phyloP scores from a whole-genome alignment of 2,329 filamentous ascomycete genomes.

The Pseudogymnoascus sp. region DNA sequence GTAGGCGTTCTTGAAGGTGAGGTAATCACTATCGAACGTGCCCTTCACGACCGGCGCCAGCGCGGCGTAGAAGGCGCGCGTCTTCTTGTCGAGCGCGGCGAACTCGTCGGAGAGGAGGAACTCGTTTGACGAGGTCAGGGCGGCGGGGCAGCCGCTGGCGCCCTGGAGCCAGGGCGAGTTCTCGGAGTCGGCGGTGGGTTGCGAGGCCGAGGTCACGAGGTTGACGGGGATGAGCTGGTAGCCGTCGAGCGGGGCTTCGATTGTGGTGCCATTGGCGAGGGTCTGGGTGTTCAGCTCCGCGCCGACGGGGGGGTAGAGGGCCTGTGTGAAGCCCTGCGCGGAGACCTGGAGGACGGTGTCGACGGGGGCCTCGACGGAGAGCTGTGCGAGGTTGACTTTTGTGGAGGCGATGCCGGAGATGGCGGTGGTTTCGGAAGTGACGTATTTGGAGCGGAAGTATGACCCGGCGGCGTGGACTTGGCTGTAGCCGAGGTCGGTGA shows the following conservation, averaged over 20 bases:
- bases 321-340: slow-evolving; percentile 73
- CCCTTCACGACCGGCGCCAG: slow-evolving; percentile 48
- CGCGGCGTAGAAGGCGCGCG: slow-evolving; percentile 51
- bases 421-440: slow-evolving; percentile 47
- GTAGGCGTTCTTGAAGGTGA: slow-evolving; percentile 48
- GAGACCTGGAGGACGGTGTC: slow-evolving; percentile 76
- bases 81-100: slow-evolving; percentile 36
- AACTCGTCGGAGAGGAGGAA: slow-evolving; percentile 45
- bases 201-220: slow-evolving; percentile 40
- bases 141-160: slow-evolving; percentile 46
- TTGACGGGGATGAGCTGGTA: slow-evolving; percentile 79
- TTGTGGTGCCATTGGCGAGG: slow-evolving; percentile 60
- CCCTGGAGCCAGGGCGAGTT: slow-evolving; percentile 52
- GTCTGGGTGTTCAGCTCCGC: slow-evolving; percentile 43
- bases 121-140: slow-evolving; percentile 45
- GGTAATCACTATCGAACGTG: slow-evolving; percentile 38
- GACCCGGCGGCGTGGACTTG: slow-evolving; percentile 65
- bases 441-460: slow-evolving; percentile 71
- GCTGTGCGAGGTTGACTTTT: slow-evolving; percentile 59
- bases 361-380: slow-evolving; percentile 62
- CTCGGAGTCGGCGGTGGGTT: slow-evolving; percentile 44
- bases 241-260: slow-evolving; percentile 63
- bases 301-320: slow-evolving; percentile 73
- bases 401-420: slow-evolving; percentile 61
- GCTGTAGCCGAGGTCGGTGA: slow-evolving; percentile 73